Conservation (phyloP, 441 rosid species). For the Capsella rubella region DNA sequence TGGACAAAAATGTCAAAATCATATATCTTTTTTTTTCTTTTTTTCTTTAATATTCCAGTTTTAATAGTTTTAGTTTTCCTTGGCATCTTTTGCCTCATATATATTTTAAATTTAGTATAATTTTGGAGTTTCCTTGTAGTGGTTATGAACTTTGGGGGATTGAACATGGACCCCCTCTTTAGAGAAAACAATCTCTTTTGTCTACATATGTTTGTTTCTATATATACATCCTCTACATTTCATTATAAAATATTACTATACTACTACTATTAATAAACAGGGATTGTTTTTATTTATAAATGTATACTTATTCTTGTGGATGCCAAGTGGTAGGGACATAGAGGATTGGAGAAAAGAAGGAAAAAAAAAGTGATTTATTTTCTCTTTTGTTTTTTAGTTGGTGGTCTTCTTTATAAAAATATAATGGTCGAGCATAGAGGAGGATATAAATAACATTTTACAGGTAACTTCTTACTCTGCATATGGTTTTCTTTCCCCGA, state of each 20-base stretch:
- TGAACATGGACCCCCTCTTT: conserved; percentile 41
- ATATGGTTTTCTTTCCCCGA: conserved; percentile 6
- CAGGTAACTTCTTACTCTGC: conserved; percentile 29
- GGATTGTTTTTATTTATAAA: conserved; percentile 22
- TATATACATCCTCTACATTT: conserved; percentile 16
- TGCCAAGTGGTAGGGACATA: conserved; percentile 47
- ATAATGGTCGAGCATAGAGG: not conserved
- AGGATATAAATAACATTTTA: not conserved
- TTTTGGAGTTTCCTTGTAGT: conserved; percentile 38
- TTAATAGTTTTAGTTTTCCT: conserved; percentile 29
- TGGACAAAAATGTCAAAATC: conserved; percentile 46
- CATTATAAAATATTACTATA: not conserved
- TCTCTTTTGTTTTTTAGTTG: conserved; percentile 15
- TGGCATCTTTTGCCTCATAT: conserved; percentile 37
- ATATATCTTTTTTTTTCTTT: conserved; percentile 13
- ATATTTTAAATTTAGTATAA: conserved; percentile 36
- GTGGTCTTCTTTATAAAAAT: not conserved
- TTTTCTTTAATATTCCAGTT: conserved; percentile 6
- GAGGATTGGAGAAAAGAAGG: conserved; percentile 4
- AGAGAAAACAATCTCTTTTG: conserved; percentile 42
- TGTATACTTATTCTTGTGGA: conserved; percentile 28
- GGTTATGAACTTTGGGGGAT: conserved; percentile 42
- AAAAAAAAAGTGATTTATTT: not conserved
- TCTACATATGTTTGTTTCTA: conserved; percentile 44
- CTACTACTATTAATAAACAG: not conserved